These are phyloP conservation scores for Oldenlandia corymbosa DNA, from an alignment of 257 asterid genomes.

Conservation along the genomic window DNA sequence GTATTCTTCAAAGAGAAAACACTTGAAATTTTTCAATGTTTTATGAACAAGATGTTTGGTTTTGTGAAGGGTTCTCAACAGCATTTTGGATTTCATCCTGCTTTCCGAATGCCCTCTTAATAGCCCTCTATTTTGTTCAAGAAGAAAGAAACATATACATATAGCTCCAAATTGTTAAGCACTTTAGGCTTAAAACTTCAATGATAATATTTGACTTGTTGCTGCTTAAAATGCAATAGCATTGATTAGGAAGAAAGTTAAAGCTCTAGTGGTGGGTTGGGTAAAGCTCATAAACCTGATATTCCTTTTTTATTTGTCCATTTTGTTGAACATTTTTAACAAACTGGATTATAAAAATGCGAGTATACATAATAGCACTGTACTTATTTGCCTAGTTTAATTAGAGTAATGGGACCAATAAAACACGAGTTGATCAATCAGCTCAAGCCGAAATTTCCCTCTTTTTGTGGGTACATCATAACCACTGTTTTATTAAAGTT, in stretches of 20 bases:
- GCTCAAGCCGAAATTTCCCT: constrained; percentile 2
- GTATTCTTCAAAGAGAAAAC: constrained; percentile 33
- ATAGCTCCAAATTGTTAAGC: constrained; percentile 22
- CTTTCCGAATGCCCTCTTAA: constrained; percentile 30
- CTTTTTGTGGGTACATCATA: background rate
- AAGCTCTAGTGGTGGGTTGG: constrained; percentile 13
- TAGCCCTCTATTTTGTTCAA: constrained; percentile 18
- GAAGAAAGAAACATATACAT: constrained; percentile 14
- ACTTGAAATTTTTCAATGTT: constrained; percentile 41
- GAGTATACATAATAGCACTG: too few relatives aligned
- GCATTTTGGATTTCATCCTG: constrained; percentile 36
- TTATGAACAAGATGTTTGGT: constrained; percentile 44
- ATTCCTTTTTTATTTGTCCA: too few relatives aligned
- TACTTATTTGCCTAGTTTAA: constrained; percentile 6
- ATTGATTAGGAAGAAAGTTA: constrained; percentile 11
- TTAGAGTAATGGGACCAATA: constrained; percentile 12
- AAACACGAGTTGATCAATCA: background rate
- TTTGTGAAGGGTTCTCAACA: constrained; percentile 44
- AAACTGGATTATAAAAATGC: too few relatives aligned
- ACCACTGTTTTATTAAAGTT: constrained; percentile 6
- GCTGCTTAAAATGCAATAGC: constrained; percentile 14
- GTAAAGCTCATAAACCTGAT: too few relatives aligned
- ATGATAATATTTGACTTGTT: constrained; percentile 5
- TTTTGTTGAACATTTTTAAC: too few relatives aligned
- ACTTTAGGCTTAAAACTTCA: background rate